Conservation (phyloP, 176 grass and related monocot species). For the Neostapfia colusana region DNA sequence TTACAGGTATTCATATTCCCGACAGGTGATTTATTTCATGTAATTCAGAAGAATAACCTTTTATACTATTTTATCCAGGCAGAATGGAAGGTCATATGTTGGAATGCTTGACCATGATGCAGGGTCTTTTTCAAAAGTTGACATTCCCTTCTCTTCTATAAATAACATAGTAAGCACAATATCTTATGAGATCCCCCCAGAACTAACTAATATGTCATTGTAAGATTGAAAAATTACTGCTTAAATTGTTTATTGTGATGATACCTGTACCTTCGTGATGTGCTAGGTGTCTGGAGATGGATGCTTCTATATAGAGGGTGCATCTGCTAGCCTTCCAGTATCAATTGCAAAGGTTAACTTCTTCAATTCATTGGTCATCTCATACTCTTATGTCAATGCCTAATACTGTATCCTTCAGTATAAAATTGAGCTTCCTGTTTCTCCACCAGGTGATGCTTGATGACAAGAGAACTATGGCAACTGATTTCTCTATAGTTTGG, state of each 20-base stretch:
- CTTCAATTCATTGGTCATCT: conserved; percentile 13
- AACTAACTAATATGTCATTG: conserved; percentile 3
- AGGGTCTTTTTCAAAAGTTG: conserved; percentile 56
- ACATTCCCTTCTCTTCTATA: conserved; percentile 72
- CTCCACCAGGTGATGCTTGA: conserved; percentile 70
- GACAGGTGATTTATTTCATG: not conserved
- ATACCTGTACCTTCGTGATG: conserved; percentile 19
- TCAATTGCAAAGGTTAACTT: conserved; percentile 77
- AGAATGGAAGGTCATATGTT: conserved; percentile 76
- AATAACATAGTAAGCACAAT: conserved; percentile 69
- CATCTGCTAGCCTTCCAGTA: conserved; percentile 74
- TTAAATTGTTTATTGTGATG: conserved; percentile 24
- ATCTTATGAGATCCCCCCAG: not conserved
- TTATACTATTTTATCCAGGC: conserved; percentile 51
- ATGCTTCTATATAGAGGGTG: conserved; percentile 78
- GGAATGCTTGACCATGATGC: conserved; percentile 60
- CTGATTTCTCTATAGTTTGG: conserved; percentile 78
- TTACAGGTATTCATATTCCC: conserved; percentile 65
- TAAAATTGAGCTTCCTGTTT: conserved; percentile 27
- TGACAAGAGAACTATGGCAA: conserved; percentile 47
- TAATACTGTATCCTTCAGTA: not conserved
- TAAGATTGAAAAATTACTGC: not conserved
- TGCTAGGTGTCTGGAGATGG: conserved; percentile 56
- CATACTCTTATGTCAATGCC: not conserved
- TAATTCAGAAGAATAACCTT: conserved; percentile 28